phyloP scores from a whole-genome alignment of 2,329 filamentous ascomycete species.

The Cercospora berteroae region DNA sequence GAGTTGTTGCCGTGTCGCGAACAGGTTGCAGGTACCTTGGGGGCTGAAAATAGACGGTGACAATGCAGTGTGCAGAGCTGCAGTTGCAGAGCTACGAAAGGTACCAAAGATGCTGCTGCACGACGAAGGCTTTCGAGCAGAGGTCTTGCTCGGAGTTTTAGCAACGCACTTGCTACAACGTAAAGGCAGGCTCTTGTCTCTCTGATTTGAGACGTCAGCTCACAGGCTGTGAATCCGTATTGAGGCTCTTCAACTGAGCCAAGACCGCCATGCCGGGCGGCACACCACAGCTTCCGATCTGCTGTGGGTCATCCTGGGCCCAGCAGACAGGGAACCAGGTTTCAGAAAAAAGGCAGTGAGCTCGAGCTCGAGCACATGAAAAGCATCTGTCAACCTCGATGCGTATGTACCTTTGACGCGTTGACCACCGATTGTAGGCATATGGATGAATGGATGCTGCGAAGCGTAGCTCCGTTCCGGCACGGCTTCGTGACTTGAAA shows the following conservation, averaged over 20 bases:
- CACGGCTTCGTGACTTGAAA: not conserved
- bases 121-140: not conserved
- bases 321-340: not conserved
- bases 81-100: not conserved
- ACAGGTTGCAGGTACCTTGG: not conserved
- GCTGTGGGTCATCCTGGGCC: not conserved
- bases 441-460: not conserved
- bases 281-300: not conserved
- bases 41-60: not conserved
- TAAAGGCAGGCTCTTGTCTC: not conserved
- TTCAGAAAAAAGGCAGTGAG: not conserved
- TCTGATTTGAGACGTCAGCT: not conserved
- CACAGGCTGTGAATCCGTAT: not conserved
- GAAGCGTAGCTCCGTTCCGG: not conserved
- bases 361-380: conserved; percentile 2
- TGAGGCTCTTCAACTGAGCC: not conserved
- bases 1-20: not conserved
- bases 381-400: not conserved
- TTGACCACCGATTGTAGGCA: not conserved
- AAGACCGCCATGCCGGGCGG: not conserved
- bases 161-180: not conserved
- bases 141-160: not conserved
- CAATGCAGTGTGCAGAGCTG: not conserved
- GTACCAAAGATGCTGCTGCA: not conserved
- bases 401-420: not conserved